Conservation (phyloP, 257 asterid species). For the Solanum ossicruentum region DNA sequence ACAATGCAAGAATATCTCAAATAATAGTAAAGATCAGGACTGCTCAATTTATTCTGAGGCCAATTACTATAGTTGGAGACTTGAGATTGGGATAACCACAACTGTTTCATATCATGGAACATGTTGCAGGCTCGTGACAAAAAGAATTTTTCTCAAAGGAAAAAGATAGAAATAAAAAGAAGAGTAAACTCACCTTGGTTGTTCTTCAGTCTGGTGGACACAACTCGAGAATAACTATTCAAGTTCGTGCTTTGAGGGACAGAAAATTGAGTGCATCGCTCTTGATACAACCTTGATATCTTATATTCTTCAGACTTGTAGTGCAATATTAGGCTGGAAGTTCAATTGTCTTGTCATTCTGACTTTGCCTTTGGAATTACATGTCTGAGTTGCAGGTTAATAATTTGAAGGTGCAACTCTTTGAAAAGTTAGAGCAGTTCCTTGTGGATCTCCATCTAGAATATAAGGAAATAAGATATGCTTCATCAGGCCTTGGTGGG, state of each 20-base stretch:
- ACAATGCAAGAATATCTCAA: neutral
- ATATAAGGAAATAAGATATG: slow-evolving; percentile 33
- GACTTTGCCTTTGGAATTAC: neutral
- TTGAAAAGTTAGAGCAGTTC: slow-evolving; percentile 86
- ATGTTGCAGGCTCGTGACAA: neutral
- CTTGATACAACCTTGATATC: neutral
- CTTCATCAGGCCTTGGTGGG: slow-evolving; percentile 21
- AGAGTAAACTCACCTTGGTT: neutral
- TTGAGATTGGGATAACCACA: neutral
- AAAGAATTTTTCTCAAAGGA: neutral
- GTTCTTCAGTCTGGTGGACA: neutral
- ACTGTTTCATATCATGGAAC: neutral
- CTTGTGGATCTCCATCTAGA: slow-evolving; percentile 75
- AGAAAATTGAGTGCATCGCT: neutral
- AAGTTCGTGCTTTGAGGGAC: neutral
- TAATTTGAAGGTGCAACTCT: slow-evolving; percentile 75
- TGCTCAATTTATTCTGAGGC: neutral
- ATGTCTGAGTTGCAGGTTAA: slow-evolving; percentile 43
- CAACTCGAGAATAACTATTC: neutral
- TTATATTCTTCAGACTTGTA: neutral
- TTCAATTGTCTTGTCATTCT: neutral
- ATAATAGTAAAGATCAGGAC: neutral
- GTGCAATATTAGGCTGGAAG: neutral
- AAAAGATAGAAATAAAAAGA: neutral
- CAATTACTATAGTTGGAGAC: neutral